phyloP scores from a whole-genome alignment of 805 yeast genomes.

The Barnettozyma californica region DNA sequence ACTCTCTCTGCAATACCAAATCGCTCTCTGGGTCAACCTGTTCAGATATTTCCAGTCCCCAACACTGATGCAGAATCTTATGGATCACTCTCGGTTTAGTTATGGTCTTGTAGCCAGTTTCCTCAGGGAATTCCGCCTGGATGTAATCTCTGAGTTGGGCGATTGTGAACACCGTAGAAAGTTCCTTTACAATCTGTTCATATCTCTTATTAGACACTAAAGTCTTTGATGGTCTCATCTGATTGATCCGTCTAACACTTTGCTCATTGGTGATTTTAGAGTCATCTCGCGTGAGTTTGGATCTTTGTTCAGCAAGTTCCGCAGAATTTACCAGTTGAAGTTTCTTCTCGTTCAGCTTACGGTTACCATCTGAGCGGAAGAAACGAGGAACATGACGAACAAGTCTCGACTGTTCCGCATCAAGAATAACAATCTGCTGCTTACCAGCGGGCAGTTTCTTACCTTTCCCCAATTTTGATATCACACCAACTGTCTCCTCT shows the following conservation, averaged over 20 bases:
- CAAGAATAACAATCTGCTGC: constrained; percentile 19
- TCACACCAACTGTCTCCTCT: background rate
- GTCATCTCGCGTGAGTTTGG: constrained; percentile 4
- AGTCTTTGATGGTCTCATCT: constrained; percentile 14
- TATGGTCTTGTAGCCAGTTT: background rate
- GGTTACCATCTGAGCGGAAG: background rate
- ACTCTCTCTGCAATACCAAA: constrained; percentile 15
- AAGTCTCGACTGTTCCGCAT: constrained; percentile 19
- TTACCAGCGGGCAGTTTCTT: constrained; percentile 22
- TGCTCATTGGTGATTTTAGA: constrained; percentile 9
- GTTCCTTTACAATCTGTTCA: constrained; percentile 14
- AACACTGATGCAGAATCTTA: constrained; percentile 11
- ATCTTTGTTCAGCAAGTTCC: constrained; percentile 6
- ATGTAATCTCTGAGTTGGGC: constrained; percentile 16
- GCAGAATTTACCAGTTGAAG: background rate
- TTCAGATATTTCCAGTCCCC: constrained; percentile 15
- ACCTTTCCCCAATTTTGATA: constrained; percentile 17
- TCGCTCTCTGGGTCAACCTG: constrained; percentile 14
- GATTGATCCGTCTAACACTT: constrained; percentile 6
- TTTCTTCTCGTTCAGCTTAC: background rate
- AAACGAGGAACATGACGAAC: constrained; percentile 8
- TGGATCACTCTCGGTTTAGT: constrained; percentile 9
- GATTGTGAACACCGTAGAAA: constrained; percentile 13
- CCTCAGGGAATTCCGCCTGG: constrained; percentile 6
- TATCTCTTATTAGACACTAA: constrained; percentile 16